Evolutionary conservation across 208 protist genomes (phyloP).

Genomic region (Trypanosoma platydactyli): DNA sequence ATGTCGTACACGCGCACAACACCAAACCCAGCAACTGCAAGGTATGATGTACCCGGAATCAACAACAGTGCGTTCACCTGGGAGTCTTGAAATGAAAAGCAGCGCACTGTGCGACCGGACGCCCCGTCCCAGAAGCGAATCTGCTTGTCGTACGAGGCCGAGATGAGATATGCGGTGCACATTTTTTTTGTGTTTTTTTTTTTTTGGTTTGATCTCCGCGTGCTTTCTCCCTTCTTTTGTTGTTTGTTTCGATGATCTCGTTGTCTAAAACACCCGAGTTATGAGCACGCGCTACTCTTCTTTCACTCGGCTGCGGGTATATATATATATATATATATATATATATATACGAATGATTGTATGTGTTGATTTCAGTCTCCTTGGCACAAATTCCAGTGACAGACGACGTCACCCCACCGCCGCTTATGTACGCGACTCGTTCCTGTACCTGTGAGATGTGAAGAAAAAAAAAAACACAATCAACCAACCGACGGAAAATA

Average conservation of each 20-base stretch:
- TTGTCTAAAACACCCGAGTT: too few species aligned
- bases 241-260: not conserved
- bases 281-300: too few species aligned
- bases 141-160: conserved; percentile 88
- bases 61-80: conserved; percentile 79
- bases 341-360: too few species aligned
- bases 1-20: conserved; percentile 72
- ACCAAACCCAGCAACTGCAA: conserved; percentile 73
- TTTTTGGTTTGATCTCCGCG: conserved; percentile 5
- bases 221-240: conserved; percentile 3
- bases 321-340: too few species aligned
- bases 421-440: too few species aligned
- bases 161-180: conserved; percentile 50
- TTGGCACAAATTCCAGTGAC: too few species aligned
- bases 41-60: conserved; percentile 50
- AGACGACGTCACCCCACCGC: too few species aligned
- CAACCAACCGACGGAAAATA: too few species aligned
- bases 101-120: conserved; percentile 64
- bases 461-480: too few species aligned
- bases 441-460: too few species aligned
- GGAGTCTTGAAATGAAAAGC: conserved; percentile 76
- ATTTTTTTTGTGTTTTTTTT: conserved; percentile 27
- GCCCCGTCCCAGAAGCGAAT: conserved; percentile 80
- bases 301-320: too few species aligned
- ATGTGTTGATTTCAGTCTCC: too few species aligned